Base-by-base conservation (phyloP, 108 stramenopile genomes). In the Skeletonema tropicum region DNA sequence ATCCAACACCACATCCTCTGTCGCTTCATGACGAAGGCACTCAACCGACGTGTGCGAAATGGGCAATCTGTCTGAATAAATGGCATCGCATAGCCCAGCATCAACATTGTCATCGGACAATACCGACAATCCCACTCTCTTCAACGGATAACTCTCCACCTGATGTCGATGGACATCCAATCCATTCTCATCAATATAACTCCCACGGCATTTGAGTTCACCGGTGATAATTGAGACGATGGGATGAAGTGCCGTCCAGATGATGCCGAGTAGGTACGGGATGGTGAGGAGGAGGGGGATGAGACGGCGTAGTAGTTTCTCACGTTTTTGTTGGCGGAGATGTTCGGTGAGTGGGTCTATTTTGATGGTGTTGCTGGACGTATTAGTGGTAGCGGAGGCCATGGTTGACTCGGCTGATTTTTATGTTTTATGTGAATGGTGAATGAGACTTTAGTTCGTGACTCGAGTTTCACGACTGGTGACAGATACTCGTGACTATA, bases 151-250 rank as follows among this genome's bases (percentile, higher is more conserved):
- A 5, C 6, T 21, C 13, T 33, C 62, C 55, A 83, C 83, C 25
- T 78, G 73, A 59, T 79, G 78, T 0, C 78, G 55, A 69, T 79
- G 78, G 0, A 79, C 77, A 64, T 95, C 94, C 52, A 96, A 74
- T 30, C 89, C 85, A 70, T 92, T 83, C 76, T 96, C 94, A 68
- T 96, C 94, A 64, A 93, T 88, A 73, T 76, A 95, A 65, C 65
- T 72, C 23, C 92, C 90, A 14, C 94, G 86, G 57, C 91, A 91
- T 78, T 93, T 91, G 23, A 82, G 58, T 79, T 91, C 91, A 36
- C 94, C 92, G 3, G 91, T 93, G 3, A 91, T 59, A 3, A 93
- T 63, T 9, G 92, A 96, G 14, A 86, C 77, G 11, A 89, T 46
- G 1, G 91, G 92, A 82, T 93, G 89, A 13, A 84, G 67, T 13